Percentiles rank a stretch among this genome's conserved stretches.
Evolutionary conservation across 805 yeast genomes (phyloP).

Genomic region (Saccharomyces kudriavzevii): DNA sequence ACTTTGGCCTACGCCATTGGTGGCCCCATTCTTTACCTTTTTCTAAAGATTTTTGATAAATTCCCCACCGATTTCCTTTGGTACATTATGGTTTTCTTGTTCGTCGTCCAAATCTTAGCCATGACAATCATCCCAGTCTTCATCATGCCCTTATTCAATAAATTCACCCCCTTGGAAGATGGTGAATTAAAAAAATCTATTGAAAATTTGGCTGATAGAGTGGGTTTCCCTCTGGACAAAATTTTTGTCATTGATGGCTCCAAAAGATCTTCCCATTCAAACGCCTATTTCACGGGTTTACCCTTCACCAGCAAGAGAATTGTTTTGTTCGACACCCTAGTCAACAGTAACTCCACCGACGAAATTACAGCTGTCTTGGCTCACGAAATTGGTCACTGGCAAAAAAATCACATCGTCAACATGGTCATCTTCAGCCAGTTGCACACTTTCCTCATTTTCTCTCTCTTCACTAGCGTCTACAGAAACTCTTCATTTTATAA

Average conservation of each 20-base stretch:
- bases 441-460: slow-evolving; percentile 57
- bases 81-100: slow-evolving; percentile 66
- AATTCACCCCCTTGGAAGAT: slow-evolving; percentile 78
- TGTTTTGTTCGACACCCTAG: slow-evolving; percentile 86
- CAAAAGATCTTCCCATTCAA: slow-evolving; percentile 90
- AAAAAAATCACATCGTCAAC: slow-evolving; percentile 76
- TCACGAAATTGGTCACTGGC: slow-evolving; percentile 99
- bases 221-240: slow-evolving; percentile 79
- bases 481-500: slow-evolving; percentile 69
- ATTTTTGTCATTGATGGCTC: slow-evolving; percentile 94
- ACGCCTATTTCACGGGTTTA: slow-evolving; percentile 91
- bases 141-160: slow-evolving; percentile 90
- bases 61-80: slow-evolving; percentile 76
- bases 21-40: slow-evolving; percentile 62
- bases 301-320: slow-evolving; percentile 92
- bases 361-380: slow-evolving; percentile 93
- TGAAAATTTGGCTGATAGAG: slow-evolving; percentile 65
- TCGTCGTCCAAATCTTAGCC: slow-evolving; percentile 62
- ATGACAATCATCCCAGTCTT: slow-evolving; percentile 75
- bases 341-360: slow-evolving; percentile 62
- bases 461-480: slow-evolving; percentile 71
- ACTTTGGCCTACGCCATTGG: slow-evolving; percentile 51
- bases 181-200: slow-evolving; percentile 81
- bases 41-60: slow-evolving; percentile 71
- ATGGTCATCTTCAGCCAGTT: slow-evolving; percentile 57